phyloP scores from a whole-genome alignment of 148 eudicot genomes.

The Heliosperma pusillum region DNA sequence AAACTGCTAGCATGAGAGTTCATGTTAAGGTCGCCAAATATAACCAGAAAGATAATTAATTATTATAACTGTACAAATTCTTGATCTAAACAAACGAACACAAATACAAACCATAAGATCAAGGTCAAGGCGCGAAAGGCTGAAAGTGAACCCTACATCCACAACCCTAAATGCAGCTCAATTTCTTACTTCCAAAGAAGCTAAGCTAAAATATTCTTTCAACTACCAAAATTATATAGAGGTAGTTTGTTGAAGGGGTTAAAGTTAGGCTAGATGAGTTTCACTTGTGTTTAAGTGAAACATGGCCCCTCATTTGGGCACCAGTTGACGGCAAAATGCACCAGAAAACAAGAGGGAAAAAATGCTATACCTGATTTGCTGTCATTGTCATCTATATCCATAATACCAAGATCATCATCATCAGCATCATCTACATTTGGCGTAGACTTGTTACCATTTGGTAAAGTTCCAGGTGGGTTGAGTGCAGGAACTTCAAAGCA shows the following conservation, averaged over 20 bases:
- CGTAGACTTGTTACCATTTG: constrained; percentile 45
- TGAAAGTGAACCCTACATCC: background rate
- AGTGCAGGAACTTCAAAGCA: constrained; percentile 96
- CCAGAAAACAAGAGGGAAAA: background rate
- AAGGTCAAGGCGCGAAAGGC: background rate
- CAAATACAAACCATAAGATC: background rate
- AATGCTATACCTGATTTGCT: constrained; percentile 41
- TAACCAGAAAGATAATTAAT: background rate
- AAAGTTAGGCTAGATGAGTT: background rate
- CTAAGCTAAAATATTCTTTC: background rate
- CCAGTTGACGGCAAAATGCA: background rate
- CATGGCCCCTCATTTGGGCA: background rate
- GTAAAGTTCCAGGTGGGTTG: constrained; percentile 64
- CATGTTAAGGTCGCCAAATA: background rate
- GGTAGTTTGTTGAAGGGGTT: background rate
- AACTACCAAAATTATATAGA: background rate
- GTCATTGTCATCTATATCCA: constrained; percentile 84
- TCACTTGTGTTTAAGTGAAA: background rate
- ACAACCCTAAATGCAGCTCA: background rate
- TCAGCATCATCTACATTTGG: constrained; percentile 46
- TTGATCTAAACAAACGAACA: background rate
- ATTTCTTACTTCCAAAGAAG: background rate
- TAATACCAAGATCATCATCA: constrained; percentile 82
- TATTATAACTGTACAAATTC: background rate
- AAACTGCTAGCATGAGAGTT: background rate